These are phyloP conservation scores for Leptographium radiaticola DNA, from an alignment of 2,329 filamentous ascomycete species.

Conservation along the genomic window DNA sequence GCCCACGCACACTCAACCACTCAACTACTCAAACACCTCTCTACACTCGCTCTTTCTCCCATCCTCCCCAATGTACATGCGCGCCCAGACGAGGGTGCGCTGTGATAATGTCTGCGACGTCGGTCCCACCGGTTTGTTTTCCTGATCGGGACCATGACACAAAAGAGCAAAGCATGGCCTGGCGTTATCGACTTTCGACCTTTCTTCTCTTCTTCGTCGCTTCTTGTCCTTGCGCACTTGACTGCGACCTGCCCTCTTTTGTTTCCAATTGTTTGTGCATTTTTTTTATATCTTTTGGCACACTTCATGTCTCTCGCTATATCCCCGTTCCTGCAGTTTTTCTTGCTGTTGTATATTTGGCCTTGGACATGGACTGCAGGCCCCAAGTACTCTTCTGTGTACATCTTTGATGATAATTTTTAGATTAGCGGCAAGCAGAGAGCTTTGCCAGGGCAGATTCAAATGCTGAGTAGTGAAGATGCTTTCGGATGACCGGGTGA, in stretches of 20 bases:
- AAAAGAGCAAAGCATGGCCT: background rate
- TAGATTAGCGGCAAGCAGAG: background rate
- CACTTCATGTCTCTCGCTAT: background rate
- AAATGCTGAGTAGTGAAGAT: background rate
- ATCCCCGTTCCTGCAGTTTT: background rate
- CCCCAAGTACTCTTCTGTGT: background rate
- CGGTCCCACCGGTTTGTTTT: background rate
- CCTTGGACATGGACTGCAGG: background rate
- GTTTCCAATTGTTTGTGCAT: background rate
- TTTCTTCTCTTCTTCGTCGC: background rate
- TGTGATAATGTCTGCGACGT: background rate
- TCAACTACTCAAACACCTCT: background rate
- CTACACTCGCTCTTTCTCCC: too few species aligned
- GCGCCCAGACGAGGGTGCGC: background rate
- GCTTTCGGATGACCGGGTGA: too few species aligned
- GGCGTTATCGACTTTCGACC: conserved; percentile 3
- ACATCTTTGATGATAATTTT: background rate
- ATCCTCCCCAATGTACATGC: background rate
- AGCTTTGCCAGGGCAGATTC: background rate
- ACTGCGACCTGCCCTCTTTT: background rate
- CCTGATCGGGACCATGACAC: background rate
- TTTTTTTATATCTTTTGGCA: background rate
- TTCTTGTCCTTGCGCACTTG: background rate
- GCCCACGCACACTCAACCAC: background rate
- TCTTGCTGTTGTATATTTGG: background rate